Evolutionary conservation across 2,329 filamentous ascomycete genomes (phyloP), one percentile per base, ranked within the genome.

Genomic region (Dothideomycetidae sp.): DNA sequence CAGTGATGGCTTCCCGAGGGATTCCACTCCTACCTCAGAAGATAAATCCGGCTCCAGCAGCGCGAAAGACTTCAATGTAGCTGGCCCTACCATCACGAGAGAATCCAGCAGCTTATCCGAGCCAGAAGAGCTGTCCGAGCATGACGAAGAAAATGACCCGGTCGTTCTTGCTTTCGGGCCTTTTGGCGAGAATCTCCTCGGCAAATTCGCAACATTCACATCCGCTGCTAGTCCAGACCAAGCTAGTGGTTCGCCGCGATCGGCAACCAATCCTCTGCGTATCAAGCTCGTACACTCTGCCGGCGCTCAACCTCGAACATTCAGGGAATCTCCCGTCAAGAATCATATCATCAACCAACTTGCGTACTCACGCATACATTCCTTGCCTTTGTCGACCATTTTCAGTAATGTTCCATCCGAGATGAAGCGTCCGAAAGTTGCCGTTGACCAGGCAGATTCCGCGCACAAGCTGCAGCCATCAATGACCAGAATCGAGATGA

Each of bases 331-430:
- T 59, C 63, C 61, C 59, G 59, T 90, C 46, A 71, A 71, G 50
- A 93, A 94, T 58, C 90, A 98, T 54, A 76, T 93, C 44, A 72
- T 90, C 55, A 96, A 96, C 59, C 90, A 98, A 60, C 73, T 98
- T 18, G 90, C 90, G 19, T 98, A 83, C 59, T 94, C 90, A 2
- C 81, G 88, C 17, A 69, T 96, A 5, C 86, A 88, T 11, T 93
- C 86, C 0, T 90, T 84, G 16, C 88, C 90, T 3, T 69, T 96
- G 33, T 92, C 88, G 1, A 81, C 78, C 34, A 90, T 98, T 40
- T 69, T 94, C 63, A 78, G 75, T 56, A 82, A 93, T 53, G 75
- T 98, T 10, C 90, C 90, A n/a, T 52, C 59, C 16, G 62, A 67
- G 43, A 49, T 53, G 48, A 45, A 49, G 17, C 52, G 49, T 36